phyloP scores from a whole-genome alignment of 2,329 filamentous ascomycete species.

The Cladosporium cucumerinum region DNA sequence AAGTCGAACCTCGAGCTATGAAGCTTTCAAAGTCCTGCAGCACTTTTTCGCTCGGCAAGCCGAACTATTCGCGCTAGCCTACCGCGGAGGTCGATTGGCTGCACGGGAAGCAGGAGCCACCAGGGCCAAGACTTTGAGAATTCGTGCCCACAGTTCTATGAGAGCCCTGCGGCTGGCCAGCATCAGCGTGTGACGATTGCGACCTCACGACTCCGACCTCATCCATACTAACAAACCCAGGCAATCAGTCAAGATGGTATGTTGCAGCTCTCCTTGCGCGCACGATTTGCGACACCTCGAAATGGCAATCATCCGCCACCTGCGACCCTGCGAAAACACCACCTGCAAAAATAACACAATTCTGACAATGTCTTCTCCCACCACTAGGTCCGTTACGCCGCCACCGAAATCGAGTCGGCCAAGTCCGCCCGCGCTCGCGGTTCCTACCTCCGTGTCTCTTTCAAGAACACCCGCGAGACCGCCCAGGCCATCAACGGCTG shows the following conservation, averaged over 20 bases:
- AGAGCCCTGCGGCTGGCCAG: neutral
- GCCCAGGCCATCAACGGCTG: constrained; percentile 99
- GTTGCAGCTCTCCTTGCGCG: constrained; percentile 14
- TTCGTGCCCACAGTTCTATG: neutral
- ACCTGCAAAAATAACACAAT: neutral
- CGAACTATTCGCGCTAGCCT: neutral
- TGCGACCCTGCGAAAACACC: neutral
- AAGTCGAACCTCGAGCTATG: constrained; percentile 15
- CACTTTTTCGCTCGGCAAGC: constrained; percentile 6
- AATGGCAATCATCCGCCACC: neutral
- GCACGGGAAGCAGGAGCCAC: neutral
- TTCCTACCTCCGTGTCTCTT: constrained; percentile 97
- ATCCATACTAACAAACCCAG: constrained; percentile 11
- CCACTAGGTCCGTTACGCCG: constrained; percentile 87
- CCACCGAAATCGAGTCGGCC: constrained; percentile 76
- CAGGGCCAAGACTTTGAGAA: neutral
- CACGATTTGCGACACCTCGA: neutral
- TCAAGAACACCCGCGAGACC: constrained; percentile 99
- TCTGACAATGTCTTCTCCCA: constrained; percentile 3
- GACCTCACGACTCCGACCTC: constrained; percentile 15
- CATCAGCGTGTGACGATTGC: constrained; percentile 3
- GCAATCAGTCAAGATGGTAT: constrained; percentile 39
- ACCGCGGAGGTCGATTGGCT: constrained; percentile 6
- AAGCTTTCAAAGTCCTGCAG: constrained; percentile 15
- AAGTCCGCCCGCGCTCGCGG: constrained; percentile 98